A percentile compares a stretch with the other conserved stretches of the same genome.
Evolutionary conservation across 345 rosid genomes (phyloP).

Genomic region (Syzygium oleosum): DNA sequence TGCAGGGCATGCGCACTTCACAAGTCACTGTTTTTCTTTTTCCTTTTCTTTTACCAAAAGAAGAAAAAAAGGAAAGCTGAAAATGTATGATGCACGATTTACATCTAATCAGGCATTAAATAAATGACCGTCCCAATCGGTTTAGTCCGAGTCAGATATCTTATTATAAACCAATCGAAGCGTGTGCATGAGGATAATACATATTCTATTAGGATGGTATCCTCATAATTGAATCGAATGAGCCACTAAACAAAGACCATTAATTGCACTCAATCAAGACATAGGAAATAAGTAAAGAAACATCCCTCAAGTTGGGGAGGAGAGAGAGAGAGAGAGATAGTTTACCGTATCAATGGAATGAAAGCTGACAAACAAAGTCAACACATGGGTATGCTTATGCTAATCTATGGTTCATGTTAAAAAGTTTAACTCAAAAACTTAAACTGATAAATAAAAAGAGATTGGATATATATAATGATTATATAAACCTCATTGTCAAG

Average conservation of each 20-base stretch:
- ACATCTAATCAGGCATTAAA: not conserved
- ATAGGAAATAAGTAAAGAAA: not conserved
- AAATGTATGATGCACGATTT: not conserved
- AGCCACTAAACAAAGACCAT: not conserved
- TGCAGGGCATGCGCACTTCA: not conserved
- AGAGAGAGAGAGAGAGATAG: not conserved
- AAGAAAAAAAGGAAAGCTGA: not conserved
- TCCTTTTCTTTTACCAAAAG: not conserved
- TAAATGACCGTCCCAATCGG: not conserved
- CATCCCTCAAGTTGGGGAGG: not conserved
- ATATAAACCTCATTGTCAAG: not conserved
- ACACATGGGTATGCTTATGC: not conserved
- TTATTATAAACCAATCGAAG: not conserved
- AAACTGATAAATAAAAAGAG: rapidly evolving
- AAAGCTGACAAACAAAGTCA: not conserved
- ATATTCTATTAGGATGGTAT: not conserved
- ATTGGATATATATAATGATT: rapidly evolving
- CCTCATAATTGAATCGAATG: not conserved
- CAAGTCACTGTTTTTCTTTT: not conserved
- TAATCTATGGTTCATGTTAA: not conserved
- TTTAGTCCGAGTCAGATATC: not conserved
- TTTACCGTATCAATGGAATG: not conserved
- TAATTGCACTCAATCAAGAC: not conserved
- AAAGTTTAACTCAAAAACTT: rapidly evolving
- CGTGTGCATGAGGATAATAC: not conserved